A percentile compares a stretch with the other conserved stretches of the same genome.
These are phyloP conservation scores for Podospora comata DNA, from an alignment of 495 filamentous ascomycete species.

Conservation along the genomic window DNA sequence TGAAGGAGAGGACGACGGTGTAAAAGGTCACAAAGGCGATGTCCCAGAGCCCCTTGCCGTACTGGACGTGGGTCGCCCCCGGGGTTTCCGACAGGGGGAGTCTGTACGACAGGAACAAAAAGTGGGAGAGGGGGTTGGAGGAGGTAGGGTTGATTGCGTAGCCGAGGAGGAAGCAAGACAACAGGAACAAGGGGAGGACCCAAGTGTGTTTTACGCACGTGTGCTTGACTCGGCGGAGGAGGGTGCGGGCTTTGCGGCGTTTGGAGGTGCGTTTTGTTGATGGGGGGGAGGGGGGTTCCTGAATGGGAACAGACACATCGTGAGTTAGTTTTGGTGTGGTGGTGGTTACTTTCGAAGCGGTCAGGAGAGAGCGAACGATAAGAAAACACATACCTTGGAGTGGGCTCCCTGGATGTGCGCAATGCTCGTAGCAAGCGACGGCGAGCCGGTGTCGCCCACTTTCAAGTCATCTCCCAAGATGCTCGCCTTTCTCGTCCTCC, in stretches of 20 bases:
- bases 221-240: slow-evolving; percentile 63
- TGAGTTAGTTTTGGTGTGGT: background rate
- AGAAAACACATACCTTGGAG: slow-evolving; percentile 23
- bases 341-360: background rate
- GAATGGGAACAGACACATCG: background rate
- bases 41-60: slow-evolving; percentile 86
- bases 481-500: slow-evolving; percentile 47
- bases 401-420: slow-evolving; percentile 32
- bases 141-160: slow-evolving; percentile 77
- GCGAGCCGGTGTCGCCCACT: slow-evolving; percentile 50
- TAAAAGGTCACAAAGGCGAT: slow-evolving; percentile 88
- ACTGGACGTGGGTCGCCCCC: slow-evolving; percentile 60
- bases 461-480: slow-evolving; percentile 42
- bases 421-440: slow-evolving; percentile 43
- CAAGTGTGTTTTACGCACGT: slow-evolving; percentile 71
- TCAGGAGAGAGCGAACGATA: slow-evolving; percentile 12
- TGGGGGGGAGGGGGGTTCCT: slow-evolving; percentile 21
- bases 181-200: slow-evolving; percentile 72
- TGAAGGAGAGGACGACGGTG: slow-evolving; percentile 83
- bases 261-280: slow-evolving; percentile 48
- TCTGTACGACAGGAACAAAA: slow-evolving; percentile 91
- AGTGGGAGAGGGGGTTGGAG: slow-evolving; percentile 78
- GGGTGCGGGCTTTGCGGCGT: slow-evolving; percentile 56
- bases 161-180: slow-evolving; percentile 59
- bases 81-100: slow-evolving; percentile 48